Base-by-base conservation (phyloP, 768 basidiomycete species). In the Xerocomellus chrysenteron region DNA sequence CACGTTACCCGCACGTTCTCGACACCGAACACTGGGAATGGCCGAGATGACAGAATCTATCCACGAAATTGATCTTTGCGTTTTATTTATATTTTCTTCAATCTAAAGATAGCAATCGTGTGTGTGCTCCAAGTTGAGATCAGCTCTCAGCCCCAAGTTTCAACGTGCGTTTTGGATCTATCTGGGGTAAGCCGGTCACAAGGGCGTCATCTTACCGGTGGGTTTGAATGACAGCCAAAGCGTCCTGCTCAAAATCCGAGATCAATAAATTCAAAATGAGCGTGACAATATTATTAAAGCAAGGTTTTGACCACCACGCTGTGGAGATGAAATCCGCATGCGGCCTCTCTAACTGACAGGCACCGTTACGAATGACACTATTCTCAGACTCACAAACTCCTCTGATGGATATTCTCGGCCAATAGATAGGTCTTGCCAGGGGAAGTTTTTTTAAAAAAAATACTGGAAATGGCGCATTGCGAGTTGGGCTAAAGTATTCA, bases 21-120 rank as follows among this genome's bases (percentile, higher is more conserved):
- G 54, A 55, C 53, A 19, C 28, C 47, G 36, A 32, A 43, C 7
- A 17, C 32, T 52, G 62, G 50, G 53, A 48, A 56, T 26, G 43
- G 45, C 45, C 52, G 62, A 60, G 48, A 35, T 44, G 13, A 13
- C 33, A 24, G 17, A 9, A 52, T 50, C 53, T 50, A 3, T 33
- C 14, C 19, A 37, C 45, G 39, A 43, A 24, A 46, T 39, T 33
- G 28, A 57, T 58, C 62, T 36, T 41, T 32, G 30, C 33, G 28
- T 48, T 21, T 21, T 17, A 17, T 44, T 10, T 17, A 35, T 45
- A 45, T 35, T 43, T 11, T 47, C 21, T 52, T 37, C 49, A 35
- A 41, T 51, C 52, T n/a, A 50, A 63, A 62, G 59, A 62, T 62
- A 48, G 52, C 35, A 50, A 37, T 45, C 59, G 45, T 65, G 54